Evolutionary conservation across 2,329 filamentous ascomycete species (phyloP), one percentile per base, ranked within the genome.

Genomic region (Polytolypa hystricis): DNA sequence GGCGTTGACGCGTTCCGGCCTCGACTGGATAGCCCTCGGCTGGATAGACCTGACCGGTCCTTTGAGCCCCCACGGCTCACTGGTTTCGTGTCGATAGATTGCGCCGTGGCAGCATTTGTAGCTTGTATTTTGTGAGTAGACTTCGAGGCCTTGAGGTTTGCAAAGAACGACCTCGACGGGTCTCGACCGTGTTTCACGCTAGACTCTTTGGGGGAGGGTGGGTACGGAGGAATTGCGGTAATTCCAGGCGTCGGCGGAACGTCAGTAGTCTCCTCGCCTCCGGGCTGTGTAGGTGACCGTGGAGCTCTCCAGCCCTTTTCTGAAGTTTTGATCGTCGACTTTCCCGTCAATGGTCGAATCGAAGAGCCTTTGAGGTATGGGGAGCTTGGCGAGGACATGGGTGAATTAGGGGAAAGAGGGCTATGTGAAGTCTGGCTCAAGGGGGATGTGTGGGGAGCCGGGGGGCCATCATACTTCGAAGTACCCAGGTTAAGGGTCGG

Each of bases 91-190:
- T 62, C 60, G 11, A 18, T 23, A 1, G 51, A 56, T 34, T 58
- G 54, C 14, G 52, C 52, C 8, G 42, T 43, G 23, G 56, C 60
- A 27, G 55, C 49, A 39, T 67, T 63, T 14, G 62, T 64, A 21
- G 51, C 48, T 23, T 64, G 60, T 21, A 62, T 42, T 38, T 52
- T 55, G 34, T 66, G 62, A 2, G 61, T 62, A 9, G 62, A 59
- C 43, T 63, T 64, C 3, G 62, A 62, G 4, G 63, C 63, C 49
- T 65, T 66, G 29, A 67, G 51, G 38, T 57, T 66, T 9, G 62
- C 59, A 40, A 67, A 67, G 38, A 67, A 66, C 3, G 62, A 65
- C 33, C 57, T 61, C 3, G 64, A 67, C 3, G 56, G 48, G 42
- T 67, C 64, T 38, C 64, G 59, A 10, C 48, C 50, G 42, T 67